These are phyloP conservation scores for Fusarium liriodendri DNA, from an alignment of 2,329 filamentous ascomycete genomes.

Conservation along the genomic window DNA sequence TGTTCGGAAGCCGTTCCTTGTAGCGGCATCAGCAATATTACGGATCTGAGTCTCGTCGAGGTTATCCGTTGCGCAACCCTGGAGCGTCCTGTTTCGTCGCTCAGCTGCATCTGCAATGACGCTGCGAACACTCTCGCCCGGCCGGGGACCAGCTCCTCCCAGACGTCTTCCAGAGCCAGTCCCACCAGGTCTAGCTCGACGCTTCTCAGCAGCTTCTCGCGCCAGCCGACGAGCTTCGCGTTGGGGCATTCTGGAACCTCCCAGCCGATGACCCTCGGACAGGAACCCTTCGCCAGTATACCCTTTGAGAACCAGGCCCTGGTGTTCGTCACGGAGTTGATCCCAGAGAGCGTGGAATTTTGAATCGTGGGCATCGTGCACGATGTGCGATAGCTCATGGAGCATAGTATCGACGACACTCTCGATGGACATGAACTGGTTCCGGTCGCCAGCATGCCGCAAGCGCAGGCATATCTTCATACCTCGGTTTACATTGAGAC, in stretches of 20 bases:
- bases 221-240: slow-evolving; percentile 82
- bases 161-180: slow-evolving; percentile 79
- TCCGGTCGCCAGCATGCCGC: slow-evolving; percentile 78
- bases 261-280: slow-evolving; percentile 78
- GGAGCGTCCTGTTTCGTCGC: slow-evolving; percentile 72
- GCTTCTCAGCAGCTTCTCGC: slow-evolving; percentile 78
- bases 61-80: slow-evolving; percentile 81
- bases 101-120: slow-evolving; percentile 79
- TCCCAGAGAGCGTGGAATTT: slow-evolving; percentile 91
- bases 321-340: slow-evolving; percentile 86
- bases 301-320: slow-evolving; percentile 80
- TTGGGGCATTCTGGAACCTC: slow-evolving; percentile 72
- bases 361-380: slow-evolving; percentile 83
- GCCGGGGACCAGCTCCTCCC: slow-evolving; percentile 67
- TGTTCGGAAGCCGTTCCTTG: slow-evolving; percentile 80
- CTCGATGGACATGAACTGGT: slow-evolving; percentile 83
- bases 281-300: slow-evolving; percentile 94
- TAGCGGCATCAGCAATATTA: slow-evolving; percentile 71
- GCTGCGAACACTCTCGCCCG: slow-evolving; percentile 75
- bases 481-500: slow-evolving; percentile 81
- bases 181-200: slow-evolving; percentile 66
- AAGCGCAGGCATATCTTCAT: slow-evolving; percentile 85
- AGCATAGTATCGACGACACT: slow-evolving; percentile 90
- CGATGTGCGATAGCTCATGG: slow-evolving; percentile 91
- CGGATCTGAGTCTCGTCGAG: slow-evolving; percentile 74